Base-by-base conservation (phyloP, 2,329 filamentous ascomycete genomes). In the Colletotrichum musicola region DNA sequence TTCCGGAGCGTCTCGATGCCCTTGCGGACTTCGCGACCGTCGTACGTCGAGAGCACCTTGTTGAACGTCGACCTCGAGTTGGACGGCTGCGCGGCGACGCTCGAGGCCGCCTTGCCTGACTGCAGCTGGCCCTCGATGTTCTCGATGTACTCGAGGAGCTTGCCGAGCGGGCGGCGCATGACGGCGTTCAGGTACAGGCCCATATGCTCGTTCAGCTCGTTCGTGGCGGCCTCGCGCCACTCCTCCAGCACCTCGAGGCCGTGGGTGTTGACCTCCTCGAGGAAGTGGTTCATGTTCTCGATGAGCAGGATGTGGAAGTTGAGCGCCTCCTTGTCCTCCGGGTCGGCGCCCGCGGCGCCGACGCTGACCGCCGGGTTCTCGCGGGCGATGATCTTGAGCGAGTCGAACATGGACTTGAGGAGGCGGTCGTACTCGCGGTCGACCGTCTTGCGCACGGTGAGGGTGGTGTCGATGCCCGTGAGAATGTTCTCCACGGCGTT, bases 221-320 rank as follows among this genome's bases (percentile, higher is more conserved):
- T 86, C 38, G 88, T 84, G 1, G 95, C 96, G 65, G 92, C 91
- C 46, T 90, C 88, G 75, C 90, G 92, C 93, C 95, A 98, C 73
- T 93, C 90, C 69, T 93, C 90, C 4, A 98, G 86, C 1, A 97
- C 89, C 7, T 92, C 87, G 71, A 96, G 89, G 44, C 88, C 86
- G 18, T 89, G 87, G 16, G 91, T 85, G 73, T 97, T 93, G 9
- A 97, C 92, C 79, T 98, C 95, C 77, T 98, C 95, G 12, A 96
- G 85, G 81, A 97, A 98, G 80, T 97, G 94, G 77, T 98, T 97
- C 94, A 98, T 98, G 79, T 99, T 99, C 80, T 99, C 95, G 73
- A 99, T 98, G 62, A 98, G 86, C 40, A 98, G 86, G 75, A 99
- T 97, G 80, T 98, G 95, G 81, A 97, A 97, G 81, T 98, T 98